These are phyloP conservation scores for Lasiodiplodia sp. DNA, from an alignment of 2,329 filamentous ascomycete genomes.

Conservation along the genomic window DNA sequence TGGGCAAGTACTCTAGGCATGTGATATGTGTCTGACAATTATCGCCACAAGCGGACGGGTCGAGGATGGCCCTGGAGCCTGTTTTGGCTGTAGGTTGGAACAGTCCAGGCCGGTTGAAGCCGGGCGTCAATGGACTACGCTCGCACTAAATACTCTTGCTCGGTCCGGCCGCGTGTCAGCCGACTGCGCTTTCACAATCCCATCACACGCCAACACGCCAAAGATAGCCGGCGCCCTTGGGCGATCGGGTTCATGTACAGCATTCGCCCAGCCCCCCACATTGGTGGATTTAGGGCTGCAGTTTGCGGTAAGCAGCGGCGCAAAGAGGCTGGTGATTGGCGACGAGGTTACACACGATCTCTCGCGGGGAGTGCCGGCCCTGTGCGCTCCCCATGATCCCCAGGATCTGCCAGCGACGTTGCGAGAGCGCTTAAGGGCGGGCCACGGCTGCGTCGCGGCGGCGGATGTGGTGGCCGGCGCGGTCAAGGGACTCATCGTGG, in stretches of 20 bases:
- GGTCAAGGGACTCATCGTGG: neutral
- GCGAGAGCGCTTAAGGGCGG: neutral
- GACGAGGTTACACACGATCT: slow-evolving; percentile 17
- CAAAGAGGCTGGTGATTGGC: slow-evolving; percentile 4
- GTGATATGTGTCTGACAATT: slow-evolving; percentile 20
- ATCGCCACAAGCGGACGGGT: slow-evolving; percentile 11
- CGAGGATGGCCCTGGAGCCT: neutral
- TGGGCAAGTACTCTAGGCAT: slow-evolving; percentile 24
- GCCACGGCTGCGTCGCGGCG: neutral
- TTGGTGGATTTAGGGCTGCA: slow-evolving; percentile 16
- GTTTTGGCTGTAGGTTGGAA: neutral
- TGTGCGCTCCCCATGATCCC: slow-evolving; percentile 18
- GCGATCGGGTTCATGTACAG: slow-evolving; percentile 2
- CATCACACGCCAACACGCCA: slow-evolving; percentile 15
- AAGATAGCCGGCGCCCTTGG: neutral
- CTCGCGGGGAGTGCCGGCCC: slow-evolving; percentile 11
- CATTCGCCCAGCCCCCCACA: slow-evolving; percentile 15
- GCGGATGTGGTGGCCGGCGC: neutral
- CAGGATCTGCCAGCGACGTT: slow-evolving; percentile 21
- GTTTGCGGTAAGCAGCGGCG: slow-evolving; percentile 5
- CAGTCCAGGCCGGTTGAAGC: slow-evolving; percentile 8
- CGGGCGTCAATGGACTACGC: slow-evolving; percentile 10
- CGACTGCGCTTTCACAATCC: slow-evolving; percentile 25
- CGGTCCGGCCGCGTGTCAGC: slow-evolving; percentile 24
- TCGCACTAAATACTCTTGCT: slow-evolving; percentile 20